Evolutionary conservation across 2,329 filamentous ascomycete species (phyloP), one percentile per base, ranked within the genome.

Genomic region (Aspergillus thermomutatus): DNA sequence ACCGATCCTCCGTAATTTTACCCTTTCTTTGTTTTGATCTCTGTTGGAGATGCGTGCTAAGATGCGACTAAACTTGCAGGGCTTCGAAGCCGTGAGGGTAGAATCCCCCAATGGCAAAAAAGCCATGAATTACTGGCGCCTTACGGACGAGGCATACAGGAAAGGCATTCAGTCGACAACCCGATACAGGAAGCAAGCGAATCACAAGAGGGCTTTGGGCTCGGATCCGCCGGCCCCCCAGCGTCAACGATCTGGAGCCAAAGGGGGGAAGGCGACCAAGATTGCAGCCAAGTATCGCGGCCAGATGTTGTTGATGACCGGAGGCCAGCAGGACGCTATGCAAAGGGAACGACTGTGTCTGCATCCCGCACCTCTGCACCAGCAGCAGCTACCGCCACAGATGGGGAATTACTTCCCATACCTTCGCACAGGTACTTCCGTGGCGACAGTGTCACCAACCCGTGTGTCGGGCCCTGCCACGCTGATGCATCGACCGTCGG

Each of bases 101-200:
- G 78, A 77, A 56, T 62, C 72, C 25, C 68, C 62, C 19, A 63
- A 73, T 7, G 74, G 79, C 49, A 77, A 82, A 21, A 83, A 85
- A 54, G 69, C 79, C 8, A 86, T 88, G 68, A 92, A 89, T 69
- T 83, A 89, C 72, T 97, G 93, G 93, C 83, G 86, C 46, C 78
- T 97, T 26, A 87, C 87, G 37, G 78, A 85, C 1, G 86, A 87
- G 72, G 90, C 91, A 0, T 76, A 91, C 31, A 74, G 75, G 21
- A 77, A 88, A 25, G 90, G 60, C 26, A 89, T 97, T 50, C 86
- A 92, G 73, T 93, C 91, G 57, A 97, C 93, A 0, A 97, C 93
- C 1, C 80, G 88, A 61, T 92, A 90, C 72, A 84, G 89, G 62
- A 87, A 86, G 57, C 65, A 71, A 51, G 66, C 69, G 17, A 69